Evolutionary conservation across 2,329 filamentous ascomycete genomes (phyloP), one percentile per base, ranked within the genome.

Genomic region (Venturia aucupariae): DNA sequence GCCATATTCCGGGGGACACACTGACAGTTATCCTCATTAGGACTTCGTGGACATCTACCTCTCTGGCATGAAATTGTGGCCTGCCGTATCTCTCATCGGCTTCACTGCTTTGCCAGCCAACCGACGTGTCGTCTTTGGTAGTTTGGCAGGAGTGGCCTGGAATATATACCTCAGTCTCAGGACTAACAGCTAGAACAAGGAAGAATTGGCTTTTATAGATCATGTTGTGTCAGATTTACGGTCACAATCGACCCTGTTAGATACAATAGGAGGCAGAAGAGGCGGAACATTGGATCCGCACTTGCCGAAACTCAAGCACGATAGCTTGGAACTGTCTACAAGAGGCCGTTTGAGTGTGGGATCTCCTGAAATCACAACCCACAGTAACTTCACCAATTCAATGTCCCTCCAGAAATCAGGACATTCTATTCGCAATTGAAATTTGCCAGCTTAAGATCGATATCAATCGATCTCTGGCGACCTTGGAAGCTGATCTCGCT

Each of bases 31-130:
- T 57, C 69, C 66, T 41, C 11, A 5, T 3, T 42, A 67, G 65
- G 65, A 66, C 27, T 60, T 51, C n/a, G 8, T 67, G 42, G 79
- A 81, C 0, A 79, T 93, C 64, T 79, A 90, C 68, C 71, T 77
- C 55, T 90, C 91, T 0, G 87, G 90, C 1, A 85, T 88, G 76
- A 87, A 83, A 71, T 79, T 92, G 65, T 91, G 90, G 84, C 90
- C 90, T 1, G 69, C 82, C 3, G 85, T 92, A 27, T 88, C 86
- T 67, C 72, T 89, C 22, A 71, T 90, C 67, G 89, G 89, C 78
- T 92, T 89, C 71, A 81, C 86, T 1, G 77, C 91, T 66, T 82
- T 89, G 68, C 89, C 86, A n/a, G 84, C 91, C 3, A 83, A 91
- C 70, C 81, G 82, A 62, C 80, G 90, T 44, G 87, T 89, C 61